These are phyloP conservation scores for Penicillium sp. DNA, from an alignment of 2,329 filamentous ascomycete genomes.

Conservation along the genomic window DNA sequence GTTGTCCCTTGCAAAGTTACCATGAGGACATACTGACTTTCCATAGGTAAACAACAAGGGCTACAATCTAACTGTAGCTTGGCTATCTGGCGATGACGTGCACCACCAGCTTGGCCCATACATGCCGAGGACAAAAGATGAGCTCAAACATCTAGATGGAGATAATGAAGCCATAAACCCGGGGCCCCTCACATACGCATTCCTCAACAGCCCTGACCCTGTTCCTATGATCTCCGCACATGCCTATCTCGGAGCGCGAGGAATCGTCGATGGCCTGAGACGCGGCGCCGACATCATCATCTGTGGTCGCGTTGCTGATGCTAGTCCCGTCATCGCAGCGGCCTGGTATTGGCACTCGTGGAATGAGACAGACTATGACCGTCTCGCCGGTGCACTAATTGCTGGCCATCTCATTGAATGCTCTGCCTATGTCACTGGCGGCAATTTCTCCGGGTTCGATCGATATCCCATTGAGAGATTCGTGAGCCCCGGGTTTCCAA, in stretches of 20 bases:
- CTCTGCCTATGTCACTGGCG: neutral
- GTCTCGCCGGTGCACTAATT: neutral
- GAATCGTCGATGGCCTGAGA: slow-evolving; percentile 36
- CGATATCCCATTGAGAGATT: neutral
- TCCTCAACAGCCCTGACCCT: neutral
- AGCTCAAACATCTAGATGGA: neutral
- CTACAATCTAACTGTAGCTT: neutral
- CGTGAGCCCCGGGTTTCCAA: neutral
- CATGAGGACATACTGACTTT: neutral
- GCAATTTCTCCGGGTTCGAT: neutral
- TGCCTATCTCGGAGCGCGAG: neutral
- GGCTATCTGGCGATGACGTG: neutral
- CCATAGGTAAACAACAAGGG: neutral
- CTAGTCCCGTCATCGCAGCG: slow-evolving; percentile 57
- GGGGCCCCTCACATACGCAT: neutral
- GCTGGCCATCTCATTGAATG: neutral
- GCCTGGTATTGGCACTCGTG: slow-evolving; percentile 60
- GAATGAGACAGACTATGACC: slow-evolving; percentile 41
- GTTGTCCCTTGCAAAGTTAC: neutral
- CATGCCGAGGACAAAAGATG: neutral
- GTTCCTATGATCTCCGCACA: neutral
- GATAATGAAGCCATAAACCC: neutral
- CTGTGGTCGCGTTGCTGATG: slow-evolving; percentile 47
- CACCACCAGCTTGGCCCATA: neutral
- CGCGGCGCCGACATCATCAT: slow-evolving; percentile 46